Percentiles rank a stretch among this genome's conserved stretches.
Evolutionary conservation across 1,284 basidiomycete genomes (phyloP).

Genomic region (Ceratobasidium sp.): DNA sequence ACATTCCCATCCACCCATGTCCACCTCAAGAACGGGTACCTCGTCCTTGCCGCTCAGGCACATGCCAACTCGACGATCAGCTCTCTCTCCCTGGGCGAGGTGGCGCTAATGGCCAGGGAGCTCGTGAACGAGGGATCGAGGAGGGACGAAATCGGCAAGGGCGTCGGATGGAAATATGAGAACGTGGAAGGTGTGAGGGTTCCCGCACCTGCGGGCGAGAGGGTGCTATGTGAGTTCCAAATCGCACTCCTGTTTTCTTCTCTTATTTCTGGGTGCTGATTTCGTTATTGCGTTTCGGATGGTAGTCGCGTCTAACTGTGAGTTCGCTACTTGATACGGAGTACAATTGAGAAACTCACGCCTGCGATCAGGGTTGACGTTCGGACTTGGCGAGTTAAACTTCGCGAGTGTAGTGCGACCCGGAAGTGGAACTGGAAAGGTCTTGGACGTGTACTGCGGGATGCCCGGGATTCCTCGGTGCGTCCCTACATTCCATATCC

Average conservation of each 20-base stretch:
- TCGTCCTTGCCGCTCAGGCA: background rate
- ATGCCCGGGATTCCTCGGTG: conserved; percentile 31
- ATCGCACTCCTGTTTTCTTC: too few relatives aligned
- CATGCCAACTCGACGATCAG: background rate
- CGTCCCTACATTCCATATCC: background rate
- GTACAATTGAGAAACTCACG: background rate
- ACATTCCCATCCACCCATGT: background rate
- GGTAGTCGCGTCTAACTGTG: conserved; percentile 25
- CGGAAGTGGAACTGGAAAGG: background rate
- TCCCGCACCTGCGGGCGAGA: conserved; percentile 10
- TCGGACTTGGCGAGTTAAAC: conserved; percentile 21
- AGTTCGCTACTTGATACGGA: background rate
- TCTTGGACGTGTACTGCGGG: conserved; percentile 27
- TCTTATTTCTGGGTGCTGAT: too few relatives aligned
- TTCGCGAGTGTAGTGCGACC: background rate
- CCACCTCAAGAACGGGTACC: conserved; percentile 19
- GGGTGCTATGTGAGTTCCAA: conserved; percentile 21
- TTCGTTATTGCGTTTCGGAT: background rate
- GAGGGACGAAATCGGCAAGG: background rate
- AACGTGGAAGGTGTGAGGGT: conserved; percentile 5
- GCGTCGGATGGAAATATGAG: conserved; percentile 12
- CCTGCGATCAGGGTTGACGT: conserved; percentile 8
- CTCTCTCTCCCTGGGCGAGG: background rate
- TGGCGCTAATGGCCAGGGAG: conserved; percentile 4
- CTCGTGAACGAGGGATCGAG: conserved; percentile 1